Evolutionary conservation across 345 rosid species (phyloP), one percentile per base, ranked within the genome.

Genomic region (Tarenaya hassleriana): DNA sequence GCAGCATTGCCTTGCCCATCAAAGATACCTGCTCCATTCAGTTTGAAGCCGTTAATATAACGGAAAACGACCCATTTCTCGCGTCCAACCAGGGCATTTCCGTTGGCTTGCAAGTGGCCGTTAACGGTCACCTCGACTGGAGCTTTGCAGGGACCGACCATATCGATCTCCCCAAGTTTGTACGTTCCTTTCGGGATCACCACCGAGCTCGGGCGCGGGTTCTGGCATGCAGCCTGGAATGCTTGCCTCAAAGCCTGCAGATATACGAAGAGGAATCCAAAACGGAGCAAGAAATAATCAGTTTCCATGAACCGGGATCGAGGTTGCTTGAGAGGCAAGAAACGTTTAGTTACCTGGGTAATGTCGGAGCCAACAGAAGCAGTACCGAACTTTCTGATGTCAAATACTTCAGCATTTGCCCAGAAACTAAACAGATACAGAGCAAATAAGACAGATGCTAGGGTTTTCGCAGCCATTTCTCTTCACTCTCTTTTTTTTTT

Each of bases 121-220:
- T 56, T 24, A 10, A 67, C 13, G 13, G 48, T 35, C 51, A 67
- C 31, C 41, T 55, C 58, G 5, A 67, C 7, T 3, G 63, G 67
- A 42, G 72, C 67, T 60, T 55, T 67, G 56, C 72, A 67, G 31
- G 72, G 72, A 19, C 72, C 72, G 5, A 8, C 37, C 16, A 67
- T 6, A 41, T 16, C 56, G 20, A 67, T 56, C 34, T 48, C 48
- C 16, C 72, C 58, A 12, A 67, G 58, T 58, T 55, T 47, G 49
- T 51, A 67, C 46, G 42, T 55, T 16, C 67, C 67, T 61, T 50
- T 55, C 43, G 72, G 67, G 33, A 67, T 61, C 38, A 67, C 57
- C 9, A 67, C 67, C 49, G 49, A 48, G 62, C 56, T 53, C 2
- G 58, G 62, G 4, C 18, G 6, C 0, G 67, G 49, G 34, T 48